Evolutionary conservation across 2,329 filamentous ascomycete genomes (phyloP), one percentile per base, ranked within the genome.

Genomic region (Simplicillium sp.): DNA sequence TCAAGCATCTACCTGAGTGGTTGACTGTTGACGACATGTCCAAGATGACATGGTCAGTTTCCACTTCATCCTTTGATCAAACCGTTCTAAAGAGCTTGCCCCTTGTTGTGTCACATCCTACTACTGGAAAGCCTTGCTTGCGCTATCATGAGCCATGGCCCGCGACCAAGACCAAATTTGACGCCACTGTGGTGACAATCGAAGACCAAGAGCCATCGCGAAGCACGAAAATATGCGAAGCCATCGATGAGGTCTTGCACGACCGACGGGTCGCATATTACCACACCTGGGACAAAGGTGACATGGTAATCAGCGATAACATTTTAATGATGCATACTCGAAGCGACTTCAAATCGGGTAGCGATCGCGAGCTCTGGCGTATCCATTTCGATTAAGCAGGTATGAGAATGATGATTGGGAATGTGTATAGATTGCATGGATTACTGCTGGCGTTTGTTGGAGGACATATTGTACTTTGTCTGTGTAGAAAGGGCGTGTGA

Each of bases 131-230:
- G 11, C 65, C 69, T 0, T 77, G 73, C 46, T 48, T 78, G 5
- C 65, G 71, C 16, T 78, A 70, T 50, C 71, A 76, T 43, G 69
- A 77, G 47, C 68, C 70, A 0, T 76, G 72, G 72, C 67, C 69
- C 0, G 58, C 66, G 35, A 60, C 56, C n/a, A 71, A 67, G 53
- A 75, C 73, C 0, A 58, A 56, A 12, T 76, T 74, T 35, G 66
- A 70, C 7, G 62, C 67, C 2, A 71, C 65, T 0, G 46, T 61
- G 6, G 58, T 71, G 0, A 54, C 48, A 0, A 66, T 73, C 16
- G 69, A 72, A 17, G 57, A 53, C 1, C 57, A 52, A 2, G 38
- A 46, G 11, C 40, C 48, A 6, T 17, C 52, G 0, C 59, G 64
- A n/a, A 57, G 60, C 31, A 43, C 48, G 0, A 48, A 60, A 2